Evolutionary conservation across 2,329 filamentous ascomycete species (phyloP).

Genomic region (Parasarocladium wereldwijsianum): DNA sequence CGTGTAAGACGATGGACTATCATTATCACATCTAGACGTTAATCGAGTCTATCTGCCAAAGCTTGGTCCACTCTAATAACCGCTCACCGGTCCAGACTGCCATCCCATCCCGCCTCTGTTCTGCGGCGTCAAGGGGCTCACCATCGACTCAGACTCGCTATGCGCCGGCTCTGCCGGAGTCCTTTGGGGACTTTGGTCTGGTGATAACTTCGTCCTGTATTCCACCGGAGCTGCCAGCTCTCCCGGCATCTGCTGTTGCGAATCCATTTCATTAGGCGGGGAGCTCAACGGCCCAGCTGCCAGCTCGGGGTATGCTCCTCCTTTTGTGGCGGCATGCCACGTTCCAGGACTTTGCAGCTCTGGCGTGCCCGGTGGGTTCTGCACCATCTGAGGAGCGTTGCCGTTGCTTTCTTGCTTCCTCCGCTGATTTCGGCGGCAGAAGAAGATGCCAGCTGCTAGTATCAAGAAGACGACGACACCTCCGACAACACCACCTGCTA

Average conservation of each 20-base stretch:
- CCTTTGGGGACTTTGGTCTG: background rate
- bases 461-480: conserved; percentile 12
- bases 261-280: background rate
- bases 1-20: too few species aligned
- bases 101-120: conserved; percentile 13
- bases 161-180: conserved; percentile 4
- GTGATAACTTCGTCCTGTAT: background rate
- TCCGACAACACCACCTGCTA: conserved; percentile 17
- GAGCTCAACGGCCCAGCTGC: background rate
- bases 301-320: background rate
- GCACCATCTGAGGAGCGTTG: conserved; percentile 3
- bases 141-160: conserved; percentile 1
- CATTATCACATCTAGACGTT: too few species aligned
- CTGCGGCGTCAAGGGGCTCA: conserved; percentile 7
- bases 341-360: conserved; percentile 11
- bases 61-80: too few species aligned
- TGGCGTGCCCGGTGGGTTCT: conserved; percentile 15
- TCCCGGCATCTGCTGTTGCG: conserved; percentile 1
- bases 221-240: conserved; percentile 1
- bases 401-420: conserved; percentile 7
- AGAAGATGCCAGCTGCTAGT: conserved; percentile 18
- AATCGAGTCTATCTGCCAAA: too few species aligned
- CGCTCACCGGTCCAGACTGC: conserved; percentile 20
- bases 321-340: background rate
- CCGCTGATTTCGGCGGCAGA: conserved; percentile 20